phyloP scores from a whole-genome alignment of 805 yeast genomes.

The Vanderwaltozyma polyspora region DNA sequence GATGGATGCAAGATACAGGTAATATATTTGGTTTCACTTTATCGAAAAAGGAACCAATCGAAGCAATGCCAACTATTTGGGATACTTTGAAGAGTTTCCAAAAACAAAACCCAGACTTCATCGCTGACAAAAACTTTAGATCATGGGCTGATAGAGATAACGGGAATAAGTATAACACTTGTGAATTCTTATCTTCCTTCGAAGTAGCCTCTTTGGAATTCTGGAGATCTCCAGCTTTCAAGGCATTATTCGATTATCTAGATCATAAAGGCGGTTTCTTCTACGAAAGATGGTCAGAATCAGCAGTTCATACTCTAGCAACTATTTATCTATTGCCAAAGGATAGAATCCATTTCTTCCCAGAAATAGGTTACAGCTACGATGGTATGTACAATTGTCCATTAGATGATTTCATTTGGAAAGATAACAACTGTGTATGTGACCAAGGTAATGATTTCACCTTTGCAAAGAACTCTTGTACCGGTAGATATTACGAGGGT shows the following conservation, averaged over 20 bases:
- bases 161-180: constrained; percentile 62
- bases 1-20: constrained; percentile 65
- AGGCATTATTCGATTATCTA: constrained; percentile 51
- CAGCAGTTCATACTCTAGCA: constrained; percentile 79
- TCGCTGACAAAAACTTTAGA: constrained; percentile 52
- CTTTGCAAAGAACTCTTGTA: constrained; percentile 54
- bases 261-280: constrained; percentile 73
- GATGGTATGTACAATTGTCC: constrained; percentile 73
- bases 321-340: constrained; percentile 57
- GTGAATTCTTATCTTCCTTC: constrained; percentile 83
- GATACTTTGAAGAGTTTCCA: constrained; percentile 54
- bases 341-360: constrained; percentile 59
- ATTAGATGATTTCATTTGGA: constrained; percentile 44
- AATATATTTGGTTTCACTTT: constrained; percentile 70
- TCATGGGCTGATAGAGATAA: constrained; percentile 54
- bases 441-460: constrained; percentile 60
- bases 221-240: constrained; percentile 62
- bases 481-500: constrained; percentile 42
- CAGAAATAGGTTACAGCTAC: constrained; percentile 70
- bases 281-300: constrained; percentile 89
- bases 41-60: constrained; percentile 54
- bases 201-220: constrained; percentile 68
- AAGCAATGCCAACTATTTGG: constrained; percentile 74
- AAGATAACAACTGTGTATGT: constrained; percentile 56
- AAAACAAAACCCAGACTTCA: constrained; percentile 42